Base-by-base conservation (phyloP, 1,139 yeast genomes). In the Candida sp. region DNA sequence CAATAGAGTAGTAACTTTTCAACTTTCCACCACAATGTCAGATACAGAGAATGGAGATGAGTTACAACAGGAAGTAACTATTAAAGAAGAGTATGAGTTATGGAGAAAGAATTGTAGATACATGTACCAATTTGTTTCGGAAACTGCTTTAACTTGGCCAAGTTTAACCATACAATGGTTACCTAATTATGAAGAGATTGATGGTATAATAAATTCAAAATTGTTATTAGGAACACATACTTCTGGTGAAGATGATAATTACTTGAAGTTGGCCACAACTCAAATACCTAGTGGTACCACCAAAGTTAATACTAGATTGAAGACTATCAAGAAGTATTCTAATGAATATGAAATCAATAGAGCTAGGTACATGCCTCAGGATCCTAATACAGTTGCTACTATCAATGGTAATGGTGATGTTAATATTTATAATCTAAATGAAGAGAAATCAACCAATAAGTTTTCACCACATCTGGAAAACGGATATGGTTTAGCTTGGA, bases 181-280 rank as follows among this genome's bases (percentile, higher is more conserved):
- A 15, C 90, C 90, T 1, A 71, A 76, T 40, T 63, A 60, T 46
- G 43, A 49, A 1, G 54, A 51, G 21, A 52, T 46, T n/a, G 60
- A 60, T 63, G 57, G 75, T 49, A 50, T 77, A 57, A 49, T 78
- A 58, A 66, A 72, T 55, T 60, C 75, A 27, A 63, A 58, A 40
- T 61, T 93, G 44, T 61, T 91, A 21, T 64, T 91, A 35, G 96
- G 97, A 9, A 93, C 99, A 0, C 91, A 88, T 58, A 88, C 98
- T 0, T 80, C 91, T 1, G 95, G 89, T 3, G 83, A 80, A 45
- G 95, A 84, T 43, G 77, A 77, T 4, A 87, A 93, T 58, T 88
- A 81, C 60, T 63, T 93, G 50, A 87, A 93, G 57, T 66, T 90
- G 27, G 96, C 93, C 2, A 67, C 81, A 4, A 79, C 90, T 2